Conservation (phyloP, 192 early-diverging fungal genomes). For the Mortierella antarctica region DNA sequence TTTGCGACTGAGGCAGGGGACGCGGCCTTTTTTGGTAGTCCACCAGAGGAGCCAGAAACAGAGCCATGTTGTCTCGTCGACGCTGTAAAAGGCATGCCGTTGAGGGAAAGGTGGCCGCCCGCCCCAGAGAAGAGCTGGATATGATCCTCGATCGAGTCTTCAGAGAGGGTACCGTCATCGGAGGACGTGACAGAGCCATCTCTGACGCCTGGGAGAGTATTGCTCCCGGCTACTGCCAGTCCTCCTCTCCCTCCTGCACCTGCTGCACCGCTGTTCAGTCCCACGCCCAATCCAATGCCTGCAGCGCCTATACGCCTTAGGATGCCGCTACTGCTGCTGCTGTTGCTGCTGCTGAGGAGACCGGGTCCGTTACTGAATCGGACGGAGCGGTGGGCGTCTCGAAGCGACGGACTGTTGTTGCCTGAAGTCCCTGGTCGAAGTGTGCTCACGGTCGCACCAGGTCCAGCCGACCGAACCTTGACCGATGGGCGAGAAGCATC, state of each 20-base stretch:
- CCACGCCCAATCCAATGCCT: no score
- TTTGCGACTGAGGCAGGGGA: conserved; percentile 3
- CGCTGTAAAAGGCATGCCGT: conserved; percentile 13
- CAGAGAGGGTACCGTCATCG: conserved; percentile 42
- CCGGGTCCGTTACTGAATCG: neutral
- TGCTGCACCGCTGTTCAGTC: no score
- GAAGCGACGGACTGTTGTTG: no score
- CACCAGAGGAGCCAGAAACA: neutral
- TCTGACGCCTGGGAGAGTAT: neutral
- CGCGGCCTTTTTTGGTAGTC: neutral
- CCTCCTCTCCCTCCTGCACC: no score
- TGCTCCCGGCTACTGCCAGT: no score
- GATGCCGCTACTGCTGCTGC: no score
- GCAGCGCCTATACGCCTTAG: no score
- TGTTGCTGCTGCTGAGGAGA: neutral
- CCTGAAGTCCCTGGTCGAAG: no score
- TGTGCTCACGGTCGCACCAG: no score
- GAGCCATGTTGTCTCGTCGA: neutral
- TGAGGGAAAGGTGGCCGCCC: conserved; percentile 21
- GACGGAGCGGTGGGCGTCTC: no score
- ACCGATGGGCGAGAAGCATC: no score
- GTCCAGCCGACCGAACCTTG: no score
- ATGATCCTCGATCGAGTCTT: conserved; percentile 41
- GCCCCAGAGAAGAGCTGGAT: conserved; percentile 43
- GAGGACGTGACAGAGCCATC: conserved; percentile 41